Evolutionary conservation across 2,329 filamentous ascomycete genomes (phyloP).

Genomic region (Fusarium heterosporum): DNA sequence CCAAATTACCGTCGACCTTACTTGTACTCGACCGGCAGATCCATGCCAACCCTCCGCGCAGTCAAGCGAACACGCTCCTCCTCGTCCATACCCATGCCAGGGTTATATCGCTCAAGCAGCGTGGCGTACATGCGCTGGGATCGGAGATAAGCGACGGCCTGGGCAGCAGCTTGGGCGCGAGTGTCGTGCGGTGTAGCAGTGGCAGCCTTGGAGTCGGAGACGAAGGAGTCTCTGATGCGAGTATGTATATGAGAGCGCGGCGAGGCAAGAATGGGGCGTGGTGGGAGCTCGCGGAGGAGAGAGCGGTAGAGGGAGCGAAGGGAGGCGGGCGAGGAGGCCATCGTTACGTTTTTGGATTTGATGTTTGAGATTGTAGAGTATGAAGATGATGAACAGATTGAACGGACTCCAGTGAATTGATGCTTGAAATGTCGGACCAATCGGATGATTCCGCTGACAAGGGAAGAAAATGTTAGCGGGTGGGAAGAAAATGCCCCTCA

Average conservation of each 20-base stretch:
- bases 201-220: constrained; percentile 62
- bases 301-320: constrained; percentile 87
- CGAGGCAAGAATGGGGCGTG: constrained; percentile 67
- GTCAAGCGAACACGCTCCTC: constrained; percentile 87
- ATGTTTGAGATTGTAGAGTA: not conserved
- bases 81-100: constrained; percentile 86
- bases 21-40: constrained; percentile 76
- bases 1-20: not conserved
- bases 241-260: constrained; percentile 66
- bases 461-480: constrained; percentile 34
- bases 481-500: constrained; percentile 35
- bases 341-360: constrained; percentile 27
- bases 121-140: constrained; percentile 88
- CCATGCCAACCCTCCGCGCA: constrained; percentile 89
- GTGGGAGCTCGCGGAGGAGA: constrained; percentile 88
- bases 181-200: constrained; percentile 54
- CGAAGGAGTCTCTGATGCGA: constrained; percentile 50
- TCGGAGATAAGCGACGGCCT: constrained; percentile 82
- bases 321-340: constrained; percentile 58
- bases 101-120: constrained; percentile 91
- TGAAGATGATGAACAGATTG: constrained; percentile 18
- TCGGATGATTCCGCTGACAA: constrained; percentile 25
- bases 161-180: constrained; percentile 66
- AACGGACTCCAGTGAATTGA: constrained; percentile 19
- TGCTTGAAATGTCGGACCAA: constrained; percentile 30